Percentiles rank a stretch among this genome's conserved stretches.
phyloP scores from a whole-genome alignment of 192 early-diverging fungal species.

The Allomyces macrogynus region DNA sequence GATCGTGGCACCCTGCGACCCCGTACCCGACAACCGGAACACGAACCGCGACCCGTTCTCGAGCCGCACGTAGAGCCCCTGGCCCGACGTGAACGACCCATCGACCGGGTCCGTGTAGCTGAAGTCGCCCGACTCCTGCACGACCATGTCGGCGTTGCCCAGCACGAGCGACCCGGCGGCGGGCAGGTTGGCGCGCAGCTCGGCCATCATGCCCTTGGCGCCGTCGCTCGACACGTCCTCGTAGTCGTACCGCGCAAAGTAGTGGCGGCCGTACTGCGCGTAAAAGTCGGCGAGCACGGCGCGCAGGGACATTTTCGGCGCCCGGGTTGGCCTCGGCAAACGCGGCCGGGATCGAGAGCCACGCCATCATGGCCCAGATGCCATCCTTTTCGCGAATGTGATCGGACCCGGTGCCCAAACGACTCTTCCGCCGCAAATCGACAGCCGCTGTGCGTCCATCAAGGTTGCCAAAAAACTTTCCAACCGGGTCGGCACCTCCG shows the following conservation, averaged over 20 bases:
- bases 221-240: constrained; percentile 73
- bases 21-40: constrained; percentile 82
- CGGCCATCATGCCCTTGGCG: constrained; percentile 59
- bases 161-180: too few species aligned
- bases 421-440: constrained; percentile 96
- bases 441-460: constrained; percentile 84
- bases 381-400: constrained; percentile 99
- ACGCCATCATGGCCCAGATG: constrained; percentile 90
- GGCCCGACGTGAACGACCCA: constrained; percentile 55
- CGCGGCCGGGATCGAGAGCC: constrained; percentile 84
- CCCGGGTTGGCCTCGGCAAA: constrained; percentile 30
- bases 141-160: constrained; percentile 1
- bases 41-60: constrained; percentile 79
- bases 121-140: constrained; percentile 68
- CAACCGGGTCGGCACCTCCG: constrained; percentile 80
- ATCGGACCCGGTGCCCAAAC: constrained; percentile 94
- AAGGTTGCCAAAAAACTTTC: constrained; percentile 99
- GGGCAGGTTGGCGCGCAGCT: constrained; percentile 23
- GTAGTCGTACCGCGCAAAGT: constrained; percentile 81
- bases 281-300: constrained; percentile 70
- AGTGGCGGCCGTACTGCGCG: constrained; percentile 77
- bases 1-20: constrained; percentile 85
- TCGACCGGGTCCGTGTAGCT: constrained; percentile 88
- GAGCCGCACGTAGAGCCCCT: constrained; percentile 82
- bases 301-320: constrained; percentile 28